Evolutionary conservation across 805 yeast species (phyloP).

Genomic region (Starmerella gropengiesseri): DNA sequence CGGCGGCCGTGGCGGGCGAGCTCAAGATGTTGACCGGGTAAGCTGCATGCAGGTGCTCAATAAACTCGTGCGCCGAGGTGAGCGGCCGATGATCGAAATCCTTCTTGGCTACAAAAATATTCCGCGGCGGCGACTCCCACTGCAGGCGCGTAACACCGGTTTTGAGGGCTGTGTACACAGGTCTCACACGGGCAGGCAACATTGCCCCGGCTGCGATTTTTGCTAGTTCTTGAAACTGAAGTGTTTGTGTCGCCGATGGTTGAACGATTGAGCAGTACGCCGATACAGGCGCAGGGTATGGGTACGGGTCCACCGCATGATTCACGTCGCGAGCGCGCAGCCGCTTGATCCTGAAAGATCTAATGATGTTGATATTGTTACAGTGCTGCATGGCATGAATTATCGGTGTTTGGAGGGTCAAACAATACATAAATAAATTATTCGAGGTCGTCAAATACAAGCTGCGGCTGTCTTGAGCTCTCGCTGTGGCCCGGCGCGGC

Average conservation of each 20-base stretch:
- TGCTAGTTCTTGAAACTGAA: not conserved
- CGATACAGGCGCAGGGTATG: not conserved
- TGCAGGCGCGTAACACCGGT: slow-evolving; percentile 31
- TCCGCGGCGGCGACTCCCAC: slow-evolving; percentile 66
- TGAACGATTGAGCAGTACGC: not conserved
- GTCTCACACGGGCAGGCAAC: slow-evolving; percentile 20
- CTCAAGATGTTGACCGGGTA: slow-evolving; percentile 70
- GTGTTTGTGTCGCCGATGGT: not conserved
- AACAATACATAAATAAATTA: not conserved
- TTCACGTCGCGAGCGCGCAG: too few species aligned
- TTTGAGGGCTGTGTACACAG: slow-evolving; percentile 8
- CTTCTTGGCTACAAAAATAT: slow-evolving; percentile 72
- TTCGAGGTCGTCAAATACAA: slow-evolving; percentile 16
- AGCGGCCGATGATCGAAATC: slow-evolving; percentile 63
- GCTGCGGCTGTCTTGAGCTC: slow-evolving; percentile 2
- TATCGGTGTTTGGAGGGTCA: too few species aligned
- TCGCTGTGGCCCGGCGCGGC: too few species aligned
- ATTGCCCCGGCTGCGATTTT: not conserved
- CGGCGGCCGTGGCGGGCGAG: slow-evolving; percentile 62
- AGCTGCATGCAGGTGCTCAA: slow-evolving; percentile 44
- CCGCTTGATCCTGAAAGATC: too few species aligned
- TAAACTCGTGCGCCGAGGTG: slow-evolving; percentile 54
- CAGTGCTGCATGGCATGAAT: too few species aligned
- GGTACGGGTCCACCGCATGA: too few species aligned
- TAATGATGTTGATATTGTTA: too few species aligned